Base-by-base conservation (phyloP, 1,284 basidiomycete species). In the Leccinum solheimii region DNA sequence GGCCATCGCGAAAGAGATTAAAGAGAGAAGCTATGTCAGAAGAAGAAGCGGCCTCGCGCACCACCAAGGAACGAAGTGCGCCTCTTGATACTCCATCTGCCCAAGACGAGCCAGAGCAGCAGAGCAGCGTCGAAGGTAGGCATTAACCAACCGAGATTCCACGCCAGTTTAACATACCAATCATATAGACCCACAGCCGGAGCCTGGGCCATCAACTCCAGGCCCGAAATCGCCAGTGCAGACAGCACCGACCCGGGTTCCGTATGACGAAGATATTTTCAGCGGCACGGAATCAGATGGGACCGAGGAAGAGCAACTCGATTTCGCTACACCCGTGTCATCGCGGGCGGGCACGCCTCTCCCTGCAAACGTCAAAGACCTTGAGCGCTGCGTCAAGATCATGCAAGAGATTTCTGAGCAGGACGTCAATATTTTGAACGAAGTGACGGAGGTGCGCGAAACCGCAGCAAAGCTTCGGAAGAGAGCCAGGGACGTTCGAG, bases 381-480 rank as follows among this genome's bases (percentile, higher is more conserved):
- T 76, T 10, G 23, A 64, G 3, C 68, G 64, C 8, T 66, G 62
- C n/a, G 70, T 74, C 30, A 45, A 11, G 9, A 69, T 72, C 53
- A 72, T 75, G 70, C 63, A 48, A 38, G 59, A 71, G 14, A 66
- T 73, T 34, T 66, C 73, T 32, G 45, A 16, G 0, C 56, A 68
- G 10, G 69, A 72, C 32, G 40, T 60, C 3, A 30, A 16, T 8
- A 54, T 69, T 36, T 40, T 75, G 40, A 50, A 51, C 1, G 52
- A 68, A 50, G 59, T 53, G 3, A 26, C 55, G 14, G 32, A 16
- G 5, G 56, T 72, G 11, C 64, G 63, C 1, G 63, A 69, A 10
- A 59, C 50, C 2, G 71, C 71, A 16, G 64, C 55, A 19, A 62
- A 61, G 36, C 63, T 73, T 16, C 61, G 64, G 14, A 66, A 65